Evolutionary conservation across 495 filamentous ascomycete genomes (phyloP), one percentile per base, ranked within the genome.

Genomic region (Penicillium steckii): DNA sequence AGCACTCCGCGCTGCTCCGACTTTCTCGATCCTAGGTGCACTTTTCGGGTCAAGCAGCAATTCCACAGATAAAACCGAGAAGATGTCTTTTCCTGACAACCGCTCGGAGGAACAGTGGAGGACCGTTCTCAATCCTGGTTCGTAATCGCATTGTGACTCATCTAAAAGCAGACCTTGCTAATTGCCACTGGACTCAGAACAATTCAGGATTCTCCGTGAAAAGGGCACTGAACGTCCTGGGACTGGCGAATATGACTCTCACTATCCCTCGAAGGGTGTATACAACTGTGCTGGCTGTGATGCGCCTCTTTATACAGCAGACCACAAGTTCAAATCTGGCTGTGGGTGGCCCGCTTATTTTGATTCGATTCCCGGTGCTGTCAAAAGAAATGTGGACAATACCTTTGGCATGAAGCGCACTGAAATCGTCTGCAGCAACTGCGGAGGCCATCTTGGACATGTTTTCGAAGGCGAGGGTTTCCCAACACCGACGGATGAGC

Each of bases 341-440:
- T 98, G 94, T 71, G 94, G 94, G 44, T 98, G 94, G 94, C 94
- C 94, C 0, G 94, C 94, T 8, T 98, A 97, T 68, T 98, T 91
- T 54, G 94, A 98, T 68, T 89, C 84, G 43, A 82, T 97, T 43
- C 91, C 93, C 0, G 92, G 91, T 1, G 94, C 93, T 1, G 90
- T 98, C 30, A 88, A 77, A 24, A 74, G 91, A 48, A 85, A 91
- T 63, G 81, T 81, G 51, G 94, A 98, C 68, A 74, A 68, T 46
- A 74, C 83, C 0, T 81, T 88, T 48, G 94, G 94, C 24, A 95
- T 96, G 90, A 67, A 77, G 58, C 77, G 94, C 49, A 96, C 84
- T 40, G 94, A 98, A 78, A 97, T 98, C 63, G 85, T 91, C 37
- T 98, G 94, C 73, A 79, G 78, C 47, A 94, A 92, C 70, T 98